phyloP scores from a whole-genome alignment of 2,329 filamentous ascomycete genomes.

The Elsinoe australis region DNA sequence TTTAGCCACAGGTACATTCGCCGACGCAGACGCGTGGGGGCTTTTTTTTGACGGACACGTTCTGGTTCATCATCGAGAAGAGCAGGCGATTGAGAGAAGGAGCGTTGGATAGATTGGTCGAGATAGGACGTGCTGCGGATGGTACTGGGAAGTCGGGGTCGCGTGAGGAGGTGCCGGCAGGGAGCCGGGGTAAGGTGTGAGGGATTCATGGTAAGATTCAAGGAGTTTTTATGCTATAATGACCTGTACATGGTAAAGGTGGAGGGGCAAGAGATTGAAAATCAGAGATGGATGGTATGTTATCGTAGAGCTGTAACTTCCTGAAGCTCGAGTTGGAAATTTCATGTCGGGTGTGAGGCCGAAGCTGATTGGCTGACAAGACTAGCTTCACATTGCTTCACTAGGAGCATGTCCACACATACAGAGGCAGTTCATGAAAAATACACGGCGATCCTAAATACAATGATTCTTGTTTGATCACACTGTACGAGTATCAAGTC shows the following conservation, averaged over 20 bases:
- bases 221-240: too few species aligned
- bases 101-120: not conserved
- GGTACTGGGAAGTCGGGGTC: too few species aligned
- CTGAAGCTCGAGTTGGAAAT: not conserved
- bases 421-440: too few species aligned
- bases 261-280: too few species aligned
- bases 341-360: not conserved
- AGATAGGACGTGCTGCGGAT: too few species aligned
- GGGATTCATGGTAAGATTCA: too few species aligned
- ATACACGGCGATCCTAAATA: too few species aligned
- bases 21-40: conserved; percentile 43
- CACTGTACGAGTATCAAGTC: not conserved
- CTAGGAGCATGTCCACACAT: too few species aligned
- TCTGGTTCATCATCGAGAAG: not conserved
- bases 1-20: conserved; percentile 55
- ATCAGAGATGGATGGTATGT: not conserved
- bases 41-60: conserved; percentile 16
- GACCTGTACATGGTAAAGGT: too few species aligned
- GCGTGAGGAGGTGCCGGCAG: not conserved
- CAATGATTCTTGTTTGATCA: not conserved
- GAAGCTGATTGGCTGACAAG: not conserved
- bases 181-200: not conserved
- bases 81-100: not conserved
- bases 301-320: not conserved
- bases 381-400: conserved; percentile 2